Evolutionary conservation across 345 rosid genomes (phyloP).

Genomic region (Aegle marmelos): DNA sequence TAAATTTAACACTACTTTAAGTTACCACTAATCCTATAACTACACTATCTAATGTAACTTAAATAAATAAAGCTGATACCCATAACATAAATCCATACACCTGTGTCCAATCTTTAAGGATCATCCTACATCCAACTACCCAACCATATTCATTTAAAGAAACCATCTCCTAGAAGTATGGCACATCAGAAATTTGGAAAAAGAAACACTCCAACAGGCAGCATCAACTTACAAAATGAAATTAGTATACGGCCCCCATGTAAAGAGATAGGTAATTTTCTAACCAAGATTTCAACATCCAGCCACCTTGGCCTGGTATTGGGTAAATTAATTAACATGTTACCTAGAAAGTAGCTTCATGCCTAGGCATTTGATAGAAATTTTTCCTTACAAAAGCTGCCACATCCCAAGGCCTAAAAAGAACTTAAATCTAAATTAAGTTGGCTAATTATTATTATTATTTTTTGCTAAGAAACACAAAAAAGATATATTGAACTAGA

Average conservation of each 20-base stretch:
- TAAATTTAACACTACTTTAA: not conserved
- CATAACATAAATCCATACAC: not conserved
- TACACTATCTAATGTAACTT: not conserved
- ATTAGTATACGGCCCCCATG: not conserved
- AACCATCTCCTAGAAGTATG: not conserved
- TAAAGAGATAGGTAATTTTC: not conserved
- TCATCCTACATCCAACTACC: not conserved
- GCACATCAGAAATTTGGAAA: not conserved
- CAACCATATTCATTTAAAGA: not conserved
- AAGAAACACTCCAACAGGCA: not conserved
- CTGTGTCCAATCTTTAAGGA: not conserved
- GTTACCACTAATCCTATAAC: not conserved
- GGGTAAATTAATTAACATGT: no score
- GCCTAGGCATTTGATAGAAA: not conserved
- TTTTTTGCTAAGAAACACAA: no score
- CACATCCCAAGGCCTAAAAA: not conserved
- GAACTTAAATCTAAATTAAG: not conserved
- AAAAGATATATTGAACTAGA: no score
- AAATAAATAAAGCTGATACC: not conserved
- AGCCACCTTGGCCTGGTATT: not conserved
- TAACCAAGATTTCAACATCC: not conserved
- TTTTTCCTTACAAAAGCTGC: not conserved
- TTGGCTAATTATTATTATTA: not conserved
- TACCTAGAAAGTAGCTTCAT: no score
- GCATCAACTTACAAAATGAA: not conserved